Percentiles rank a stretch among this genome's conserved stretches.
phyloP scores from a whole-genome alignment of 805 yeast species.

The Candida sithepensis region DNA sequence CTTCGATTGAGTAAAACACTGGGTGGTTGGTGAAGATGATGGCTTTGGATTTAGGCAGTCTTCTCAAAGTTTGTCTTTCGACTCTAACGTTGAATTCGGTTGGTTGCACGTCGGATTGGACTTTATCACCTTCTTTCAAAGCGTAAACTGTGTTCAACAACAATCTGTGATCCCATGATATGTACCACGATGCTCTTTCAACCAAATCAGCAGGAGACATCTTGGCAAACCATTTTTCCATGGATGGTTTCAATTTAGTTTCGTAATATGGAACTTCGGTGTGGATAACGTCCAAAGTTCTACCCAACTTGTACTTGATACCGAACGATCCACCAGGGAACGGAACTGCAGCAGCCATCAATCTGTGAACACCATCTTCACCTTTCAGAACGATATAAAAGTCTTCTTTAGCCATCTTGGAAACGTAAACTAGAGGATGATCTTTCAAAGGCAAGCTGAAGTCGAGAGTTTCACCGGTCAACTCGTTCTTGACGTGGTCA shows the following conservation, averaged over 20 bases:
- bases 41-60: constrained; percentile 61
- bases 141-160: constrained; percentile 55
- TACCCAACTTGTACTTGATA: constrained; percentile 56
- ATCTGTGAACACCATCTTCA: constrained; percentile 56
- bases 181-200: constrained; percentile 73
- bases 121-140: constrained; percentile 40
- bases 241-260: constrained; percentile 59
- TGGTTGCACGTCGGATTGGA: constrained; percentile 41
- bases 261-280: constrained; percentile 67
- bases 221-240: constrained; percentile 69
- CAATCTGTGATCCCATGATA: constrained; percentile 69
- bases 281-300: constrained; percentile 60
- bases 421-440: constrained; percentile 58
- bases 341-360: constrained; percentile 73
- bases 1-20: constrained; percentile 72
- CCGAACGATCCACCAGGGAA: constrained; percentile 79
- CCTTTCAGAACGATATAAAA: constrained; percentile 58
- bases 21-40: constrained; percentile 76
- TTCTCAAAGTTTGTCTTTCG: constrained; percentile 67
- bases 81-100: constrained; percentile 63
- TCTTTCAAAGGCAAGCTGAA: constrained; percentile 57
- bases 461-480: constrained; percentile 61
- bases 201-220: constrained; percentile 61
- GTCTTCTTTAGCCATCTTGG: constrained; percentile 74
- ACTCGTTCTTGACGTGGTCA: constrained; percentile 51